These are phyloP conservation scores for Dimargaris verticillata DNA, from an alignment of 192 early-diverging fungal species.

Conservation along the genomic window DNA sequence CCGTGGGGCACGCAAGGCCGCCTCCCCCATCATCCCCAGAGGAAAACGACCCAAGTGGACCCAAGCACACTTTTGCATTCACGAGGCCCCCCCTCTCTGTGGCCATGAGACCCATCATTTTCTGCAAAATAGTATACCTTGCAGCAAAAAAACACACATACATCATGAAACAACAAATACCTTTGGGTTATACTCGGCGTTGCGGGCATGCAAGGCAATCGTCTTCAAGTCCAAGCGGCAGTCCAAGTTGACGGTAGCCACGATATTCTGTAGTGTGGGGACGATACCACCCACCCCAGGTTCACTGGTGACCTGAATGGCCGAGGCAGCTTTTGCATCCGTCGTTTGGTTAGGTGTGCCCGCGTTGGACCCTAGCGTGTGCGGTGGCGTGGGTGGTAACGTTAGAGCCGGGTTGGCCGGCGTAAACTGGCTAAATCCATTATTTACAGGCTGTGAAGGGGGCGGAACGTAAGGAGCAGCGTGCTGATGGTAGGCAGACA, in stretches of 20 bases:
- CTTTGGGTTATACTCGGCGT: conserved; percentile 99
- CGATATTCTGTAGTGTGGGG: conserved; percentile 54
- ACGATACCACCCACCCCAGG: conserved; percentile 11
- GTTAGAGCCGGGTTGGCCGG: not conserved
- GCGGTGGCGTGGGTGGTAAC: conserved; percentile 9
- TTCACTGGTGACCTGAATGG: not conserved
- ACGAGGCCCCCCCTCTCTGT: no score
- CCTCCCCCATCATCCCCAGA: no score
- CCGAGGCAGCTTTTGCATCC: conserved; percentile 2
- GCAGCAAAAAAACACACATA: not conserved
- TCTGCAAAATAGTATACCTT: no score
- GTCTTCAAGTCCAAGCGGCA: conserved; percentile 94
- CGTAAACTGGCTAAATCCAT: no score
- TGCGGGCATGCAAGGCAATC: conserved; percentile 97
- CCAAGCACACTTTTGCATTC: no score
- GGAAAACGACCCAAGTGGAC: no score
- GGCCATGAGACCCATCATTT: no score
- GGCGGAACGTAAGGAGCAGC: not conserved
- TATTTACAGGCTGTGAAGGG: not conserved
- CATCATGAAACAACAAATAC: conserved; percentile 29
- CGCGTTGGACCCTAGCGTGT: not conserved
- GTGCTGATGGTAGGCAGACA: not conserved
- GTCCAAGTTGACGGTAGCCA: conserved; percentile 97
- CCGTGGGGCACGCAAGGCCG: no score
- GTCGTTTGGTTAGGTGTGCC: not conserved